Base-by-base conservation (phyloP, 1,284 basidiomycete genomes). In the Cerioporus squamosus region DNA sequence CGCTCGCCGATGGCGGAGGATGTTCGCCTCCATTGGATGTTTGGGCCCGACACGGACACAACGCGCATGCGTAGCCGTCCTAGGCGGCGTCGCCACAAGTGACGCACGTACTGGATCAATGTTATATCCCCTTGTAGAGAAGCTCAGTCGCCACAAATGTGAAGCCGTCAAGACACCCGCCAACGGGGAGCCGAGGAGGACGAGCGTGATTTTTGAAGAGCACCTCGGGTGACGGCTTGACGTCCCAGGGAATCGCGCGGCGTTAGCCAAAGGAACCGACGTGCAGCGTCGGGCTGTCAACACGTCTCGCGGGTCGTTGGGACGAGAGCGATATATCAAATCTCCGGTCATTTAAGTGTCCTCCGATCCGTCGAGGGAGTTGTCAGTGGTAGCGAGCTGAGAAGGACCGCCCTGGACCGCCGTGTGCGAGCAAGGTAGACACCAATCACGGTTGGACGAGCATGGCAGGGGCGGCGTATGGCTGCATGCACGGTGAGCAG, bases 31-130 rank as follows among this genome's bases (percentile, higher is more conserved):
- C 8, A 36, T 36, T 36, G 14, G 33, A 3, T 36, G 33, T 36
- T 36, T 36, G 33, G 10, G 33, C 33, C 33, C 33, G 33, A 36
- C 33, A 36, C 8, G 33, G 33, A 36, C 12, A 56, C 22, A 44
- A 44, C 9, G 23, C 22, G 43, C 36, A 20, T 24, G 47, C 20
- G n/a, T 40, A 48, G 24, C 46, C 46, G 33, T 49, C 40, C 42
- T 24, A 39, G 7, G 43, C 43, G 54, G 44, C 47, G 43, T 49
- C 26, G 47, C 29, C 24, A 53, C 47, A 36, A 18, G 51, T 59
- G 60, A 56, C 56, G 44, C 44, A 51, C 47, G 42, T 23, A 56
- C 39, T 56, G 29, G 24, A 51, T 50, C 42, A 56, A 56, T 56
- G 54, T 50, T 56, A 56, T 55, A 51, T 51, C 49, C 18, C 47